Conservation (phyloP, 2,329 filamentous ascomycete species). For the Akanthomyces dipterigenus region DNA sequence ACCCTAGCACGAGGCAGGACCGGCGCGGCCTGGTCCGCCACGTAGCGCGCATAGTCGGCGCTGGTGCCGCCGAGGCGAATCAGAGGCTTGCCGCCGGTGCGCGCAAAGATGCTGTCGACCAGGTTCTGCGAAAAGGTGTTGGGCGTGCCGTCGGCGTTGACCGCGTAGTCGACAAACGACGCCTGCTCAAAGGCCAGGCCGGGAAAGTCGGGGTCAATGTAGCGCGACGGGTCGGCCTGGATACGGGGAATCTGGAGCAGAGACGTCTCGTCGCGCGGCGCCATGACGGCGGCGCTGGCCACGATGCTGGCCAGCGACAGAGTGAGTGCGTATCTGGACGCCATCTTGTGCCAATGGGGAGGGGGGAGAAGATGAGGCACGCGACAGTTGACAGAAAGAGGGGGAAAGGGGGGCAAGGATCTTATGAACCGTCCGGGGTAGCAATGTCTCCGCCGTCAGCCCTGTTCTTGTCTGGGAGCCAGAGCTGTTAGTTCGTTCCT, state of each 20-base stretch:
- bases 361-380: background rate
- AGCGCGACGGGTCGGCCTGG: background rate
- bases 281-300: background rate
- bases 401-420: background rate
- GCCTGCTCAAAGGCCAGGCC: constrained; percentile 5
- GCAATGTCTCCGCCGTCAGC: background rate
- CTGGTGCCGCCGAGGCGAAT: constrained; percentile 31
- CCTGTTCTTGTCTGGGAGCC: background rate
- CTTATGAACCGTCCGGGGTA: background rate
- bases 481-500: background rate
- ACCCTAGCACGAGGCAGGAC: constrained; percentile 27
- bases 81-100: constrained; percentile 27
- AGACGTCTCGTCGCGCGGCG: constrained; percentile 2
- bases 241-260: background rate
- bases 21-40: constrained; percentile 24
- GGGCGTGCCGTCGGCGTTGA: constrained; percentile 21
- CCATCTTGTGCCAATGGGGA: background rate
- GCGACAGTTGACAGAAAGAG: background rate
- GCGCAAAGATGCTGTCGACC: constrained; percentile 25
- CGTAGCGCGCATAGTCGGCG: constrained; percentile 28
- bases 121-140: constrained; percentile 29
- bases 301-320: background rate
- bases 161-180: constrained; percentile 5
- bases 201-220: constrained; percentile 4
- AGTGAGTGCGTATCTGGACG: background rate